Percentiles rank a stretch among this genome's conserved stretches.
Conservation (phyloP, 2,329 filamentous ascomycete genomes). For the Eutypella sp. region DNA sequence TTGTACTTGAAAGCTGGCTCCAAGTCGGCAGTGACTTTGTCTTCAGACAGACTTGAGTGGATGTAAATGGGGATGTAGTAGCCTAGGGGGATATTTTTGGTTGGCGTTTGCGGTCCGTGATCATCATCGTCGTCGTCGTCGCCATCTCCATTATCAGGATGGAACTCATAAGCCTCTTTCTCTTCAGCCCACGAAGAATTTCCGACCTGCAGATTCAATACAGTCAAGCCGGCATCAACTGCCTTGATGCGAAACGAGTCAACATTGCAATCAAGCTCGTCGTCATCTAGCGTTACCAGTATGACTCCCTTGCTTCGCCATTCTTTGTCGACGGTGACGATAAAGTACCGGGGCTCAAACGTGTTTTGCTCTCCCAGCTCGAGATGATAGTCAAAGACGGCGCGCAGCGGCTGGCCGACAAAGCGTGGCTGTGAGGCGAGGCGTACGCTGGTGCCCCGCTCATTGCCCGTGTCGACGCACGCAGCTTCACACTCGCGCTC, state of each 20-base stretch:
- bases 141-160: constrained; percentile 4
- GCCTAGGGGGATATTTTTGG: constrained; percentile 9
- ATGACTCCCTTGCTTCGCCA: constrained; percentile 7
- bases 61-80: constrained; percentile 12
- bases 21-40: constrained; percentile 4
- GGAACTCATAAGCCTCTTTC: constrained; percentile 3
- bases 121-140: not conserved
- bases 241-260: constrained; percentile 16
- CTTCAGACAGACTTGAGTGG: constrained; percentile 9
- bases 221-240: constrained; percentile 8
- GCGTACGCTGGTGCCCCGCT: constrained; percentile 5
- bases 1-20: constrained; percentile 1
- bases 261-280: constrained; percentile 14
- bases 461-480: constrained; percentile 1
- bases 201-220: constrained; percentile 12
- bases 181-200: constrained; percentile 11
- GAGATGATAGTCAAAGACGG: constrained; percentile 14
- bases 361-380: constrained; percentile 9
- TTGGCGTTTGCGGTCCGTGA: constrained; percentile 8
- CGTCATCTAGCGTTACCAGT: constrained; percentile 10
- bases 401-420: constrained; percentile 12
- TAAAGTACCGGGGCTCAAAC: constrained; percentile 11
- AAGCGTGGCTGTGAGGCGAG: constrained; percentile 10
- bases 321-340: constrained; percentile 8
- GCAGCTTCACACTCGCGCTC: constrained; percentile 6